Evolutionary conservation across 352 stramenopile species (phyloP).

Genomic region (Blastocystis sp.): DNA sequence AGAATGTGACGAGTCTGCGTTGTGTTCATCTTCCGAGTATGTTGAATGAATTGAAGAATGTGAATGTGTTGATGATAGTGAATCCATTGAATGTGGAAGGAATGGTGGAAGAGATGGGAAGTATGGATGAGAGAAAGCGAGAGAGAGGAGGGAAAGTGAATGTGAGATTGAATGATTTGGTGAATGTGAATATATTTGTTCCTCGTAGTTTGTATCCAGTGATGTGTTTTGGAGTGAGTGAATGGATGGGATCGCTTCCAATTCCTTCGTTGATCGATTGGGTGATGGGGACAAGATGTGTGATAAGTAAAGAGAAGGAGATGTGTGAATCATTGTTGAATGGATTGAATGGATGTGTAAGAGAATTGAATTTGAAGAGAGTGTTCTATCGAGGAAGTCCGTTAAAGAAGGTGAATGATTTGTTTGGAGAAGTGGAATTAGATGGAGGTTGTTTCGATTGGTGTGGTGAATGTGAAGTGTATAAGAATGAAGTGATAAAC

Average conservation of each 20-base stretch:
- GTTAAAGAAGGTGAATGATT: not conserved
- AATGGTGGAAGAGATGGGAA: not conserved
- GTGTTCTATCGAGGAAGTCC: not conserved
- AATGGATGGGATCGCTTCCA: not conserved
- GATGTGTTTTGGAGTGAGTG: not conserved
- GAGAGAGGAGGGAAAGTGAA: not conserved
- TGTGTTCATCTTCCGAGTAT: slow-evolving; percentile 2
- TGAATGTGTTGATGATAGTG: not conserved
- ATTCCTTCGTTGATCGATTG: not conserved
- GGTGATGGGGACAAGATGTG: not conserved
- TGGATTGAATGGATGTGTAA: not conserved
- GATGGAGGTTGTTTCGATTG: not conserved
- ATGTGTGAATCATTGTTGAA: not conserved
- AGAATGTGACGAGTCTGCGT: not conserved
- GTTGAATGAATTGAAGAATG: not conserved
- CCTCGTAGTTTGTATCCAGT: not conserved
- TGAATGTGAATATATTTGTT: not conserved
- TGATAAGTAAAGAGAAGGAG: not conserved
- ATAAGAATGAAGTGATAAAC: no score
- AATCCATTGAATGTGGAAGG: not conserved
- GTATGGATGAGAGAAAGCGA: not conserved
- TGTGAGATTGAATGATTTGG: not conserved
- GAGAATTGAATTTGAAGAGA: not conserved
- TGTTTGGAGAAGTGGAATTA: not conserved
- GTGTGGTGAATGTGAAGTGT: no score